These are phyloP conservation scores for Brassica incana DNA, from an alignment of 345 rosid genomes.

Conservation along the genomic window DNA sequence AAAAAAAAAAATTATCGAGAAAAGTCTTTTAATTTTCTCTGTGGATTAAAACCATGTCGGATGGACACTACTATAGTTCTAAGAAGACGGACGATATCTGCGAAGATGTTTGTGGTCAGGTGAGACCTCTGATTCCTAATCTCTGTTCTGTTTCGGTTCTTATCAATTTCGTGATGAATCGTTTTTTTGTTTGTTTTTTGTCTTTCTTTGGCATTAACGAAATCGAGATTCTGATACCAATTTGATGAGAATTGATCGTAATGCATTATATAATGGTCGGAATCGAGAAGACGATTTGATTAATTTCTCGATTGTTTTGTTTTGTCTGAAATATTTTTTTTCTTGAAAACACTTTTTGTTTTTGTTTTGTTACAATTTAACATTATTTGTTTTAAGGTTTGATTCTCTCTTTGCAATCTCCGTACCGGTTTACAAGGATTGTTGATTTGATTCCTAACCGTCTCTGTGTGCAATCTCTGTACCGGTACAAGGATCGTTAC, in stretches of 20 bases:
- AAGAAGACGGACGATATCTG: conserved; percentile 92
- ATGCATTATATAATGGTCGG: background rate
- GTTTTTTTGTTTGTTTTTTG: background rate
- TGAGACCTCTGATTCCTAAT: conserved; percentile 21
- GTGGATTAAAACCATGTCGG: conserved; percentile 52
- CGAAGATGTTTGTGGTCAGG: conserved; percentile 83
- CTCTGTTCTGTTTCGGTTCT: conserved; percentile 6
- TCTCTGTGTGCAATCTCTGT: no score
- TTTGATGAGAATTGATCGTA: background rate
- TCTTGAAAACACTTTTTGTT: no score
- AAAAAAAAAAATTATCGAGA: background rate
- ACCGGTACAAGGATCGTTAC: background rate
- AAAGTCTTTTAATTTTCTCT: background rate
- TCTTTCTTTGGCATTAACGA: background rate
- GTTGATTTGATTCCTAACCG: background rate
- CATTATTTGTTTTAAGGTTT: background rate
- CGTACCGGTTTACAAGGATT: no score
- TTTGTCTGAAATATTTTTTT: no score
- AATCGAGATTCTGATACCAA: background rate
- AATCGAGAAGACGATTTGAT: background rate
- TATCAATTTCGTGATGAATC: background rate
- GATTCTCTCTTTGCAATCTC: background rate
- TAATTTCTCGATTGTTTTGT: no score
- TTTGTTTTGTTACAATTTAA: background rate
- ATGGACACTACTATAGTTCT: conserved; percentile 61